These are phyloP conservation scores for Xerocomellus amylosporus DNA, from an alignment of 768 basidiomycete genomes.

Conservation along the genomic window DNA sequence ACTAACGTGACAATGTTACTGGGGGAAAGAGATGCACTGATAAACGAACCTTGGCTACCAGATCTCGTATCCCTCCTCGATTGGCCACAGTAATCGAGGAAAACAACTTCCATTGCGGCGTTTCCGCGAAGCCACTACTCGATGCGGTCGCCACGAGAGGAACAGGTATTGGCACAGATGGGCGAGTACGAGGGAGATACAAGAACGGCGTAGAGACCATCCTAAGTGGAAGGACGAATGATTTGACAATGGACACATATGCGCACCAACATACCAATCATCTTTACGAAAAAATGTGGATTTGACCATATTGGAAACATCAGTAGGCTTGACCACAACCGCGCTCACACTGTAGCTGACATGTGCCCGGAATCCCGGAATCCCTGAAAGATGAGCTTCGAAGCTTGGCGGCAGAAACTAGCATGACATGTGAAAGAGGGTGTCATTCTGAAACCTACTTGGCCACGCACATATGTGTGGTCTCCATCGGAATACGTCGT, in stretches of 20 bases:
- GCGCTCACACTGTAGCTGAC: constrained; percentile 62
- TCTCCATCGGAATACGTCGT: constrained; percentile 53
- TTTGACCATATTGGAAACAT: constrained; percentile 46
- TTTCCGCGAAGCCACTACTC: constrained; percentile 41
- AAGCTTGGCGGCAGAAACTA: constrained; percentile 73
- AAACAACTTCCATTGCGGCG: constrained; percentile 50
- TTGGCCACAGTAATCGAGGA: constrained; percentile 43
- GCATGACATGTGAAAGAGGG: constrained; percentile 1
- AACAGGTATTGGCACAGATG: constrained; percentile 49
- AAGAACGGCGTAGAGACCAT: constrained; percentile 57
- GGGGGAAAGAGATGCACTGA: background rate
- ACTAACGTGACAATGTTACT: constrained; percentile 19
- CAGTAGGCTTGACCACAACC: constrained; percentile 46
- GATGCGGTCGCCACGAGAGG: constrained; percentile 34
- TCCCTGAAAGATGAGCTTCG: constrained; percentile 61
- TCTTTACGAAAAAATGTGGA: constrained; percentile 51
- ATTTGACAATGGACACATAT: background rate
- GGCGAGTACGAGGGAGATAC: constrained; percentile 65
- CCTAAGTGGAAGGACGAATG: constrained; percentile 31
- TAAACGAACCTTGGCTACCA: constrained; percentile 33
- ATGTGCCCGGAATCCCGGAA: constrained; percentile 69
- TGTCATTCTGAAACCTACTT: background rate
- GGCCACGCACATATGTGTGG: constrained; percentile 53
- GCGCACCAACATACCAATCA: constrained; percentile 44
- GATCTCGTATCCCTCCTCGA: constrained; percentile 35